A percentile compares a stretch with the other conserved stretches of the same genome.
Conservation (phyloP, 805 yeast genomes). For the Candida verbasci region DNA sequence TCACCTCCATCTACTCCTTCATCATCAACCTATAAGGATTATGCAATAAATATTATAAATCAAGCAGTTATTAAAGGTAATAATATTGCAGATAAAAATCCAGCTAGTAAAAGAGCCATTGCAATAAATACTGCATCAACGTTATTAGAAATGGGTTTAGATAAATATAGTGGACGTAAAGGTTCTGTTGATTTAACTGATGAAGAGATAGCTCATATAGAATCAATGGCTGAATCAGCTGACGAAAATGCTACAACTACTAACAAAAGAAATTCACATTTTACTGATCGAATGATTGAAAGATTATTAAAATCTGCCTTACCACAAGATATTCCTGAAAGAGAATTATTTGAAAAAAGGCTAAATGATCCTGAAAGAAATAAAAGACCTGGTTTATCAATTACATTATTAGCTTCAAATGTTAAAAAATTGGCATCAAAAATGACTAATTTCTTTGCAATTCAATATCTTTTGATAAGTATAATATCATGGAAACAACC, state of each 20-base stretch:
- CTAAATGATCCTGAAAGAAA: constrained; percentile 42
- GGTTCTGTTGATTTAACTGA: constrained; percentile 15
- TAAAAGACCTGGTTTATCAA: constrained; percentile 51
- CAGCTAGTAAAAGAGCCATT: constrained; percentile 25
- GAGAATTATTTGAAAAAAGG: constrained; percentile 37
- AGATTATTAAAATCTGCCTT: constrained; percentile 47
- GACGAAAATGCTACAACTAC: constrained; percentile 13
- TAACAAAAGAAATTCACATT: constrained; percentile 31
- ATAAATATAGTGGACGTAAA: constrained; percentile 14
- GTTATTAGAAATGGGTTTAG: constrained; percentile 28
- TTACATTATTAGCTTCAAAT: constrained; percentile 52
- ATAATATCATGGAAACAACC: constrained; percentile 75
- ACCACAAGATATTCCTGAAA: constrained; percentile 46
- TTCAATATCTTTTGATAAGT: constrained; percentile 59
- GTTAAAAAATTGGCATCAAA: constrained; percentile 52
- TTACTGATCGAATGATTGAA: constrained; percentile 56
- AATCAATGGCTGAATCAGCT: constrained; percentile 26
- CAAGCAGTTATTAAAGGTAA: constrained; percentile 10
- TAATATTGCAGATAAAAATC: constrained; percentile 14
- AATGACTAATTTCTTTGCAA: constrained; percentile 51
- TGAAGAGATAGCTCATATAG: constrained; percentile 23
- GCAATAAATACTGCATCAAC: constrained; percentile 38
- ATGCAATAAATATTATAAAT: constrained; percentile 5
- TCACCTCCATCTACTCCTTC: constrained; percentile 1
- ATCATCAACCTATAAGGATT: constrained; percentile 6